phyloP scores from a whole-genome alignment of 2,329 filamentous ascomycete genomes.

The Aspergillus sp. region DNA sequence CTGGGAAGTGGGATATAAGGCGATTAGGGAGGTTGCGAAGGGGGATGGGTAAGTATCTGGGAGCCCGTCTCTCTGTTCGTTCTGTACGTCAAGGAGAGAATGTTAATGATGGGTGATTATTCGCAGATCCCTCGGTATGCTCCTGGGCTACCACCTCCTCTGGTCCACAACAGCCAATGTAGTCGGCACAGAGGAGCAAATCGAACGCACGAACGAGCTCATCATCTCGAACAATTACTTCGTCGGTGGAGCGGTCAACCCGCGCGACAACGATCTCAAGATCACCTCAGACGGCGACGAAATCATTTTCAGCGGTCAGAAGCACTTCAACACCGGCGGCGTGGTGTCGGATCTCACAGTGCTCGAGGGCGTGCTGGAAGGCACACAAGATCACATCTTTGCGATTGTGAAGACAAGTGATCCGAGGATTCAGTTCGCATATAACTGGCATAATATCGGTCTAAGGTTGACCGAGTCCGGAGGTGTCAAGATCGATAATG shows the following conservation, averaged over 20 bases:
- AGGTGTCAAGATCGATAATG: slow-evolving; percentile 59
- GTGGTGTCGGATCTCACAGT: slow-evolving; percentile 66
- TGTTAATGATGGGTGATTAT: too few species aligned
- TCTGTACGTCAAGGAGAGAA: too few species aligned
- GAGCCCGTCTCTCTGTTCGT: background rate
- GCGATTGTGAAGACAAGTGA: slow-evolving; percentile 60
- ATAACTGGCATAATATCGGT: slow-evolving; percentile 67
- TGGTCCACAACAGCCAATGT: slow-evolving; percentile 63
- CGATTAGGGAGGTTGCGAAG: slow-evolving; percentile 63
- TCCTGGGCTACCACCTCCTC: slow-evolving; percentile 64
- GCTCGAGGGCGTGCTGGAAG: slow-evolving; percentile 61
- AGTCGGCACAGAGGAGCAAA: slow-evolving; percentile 61
- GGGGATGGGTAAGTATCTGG: slow-evolving; percentile 54
- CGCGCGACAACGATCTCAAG: slow-evolving; percentile 60
- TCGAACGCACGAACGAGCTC: slow-evolving; percentile 55
- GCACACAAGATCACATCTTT: slow-evolving; percentile 62
- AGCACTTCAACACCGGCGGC: slow-evolving; percentile 68
- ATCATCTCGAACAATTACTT: slow-evolving; percentile 66
- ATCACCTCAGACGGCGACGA: slow-evolving; percentile 56
- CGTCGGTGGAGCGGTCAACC: slow-evolving; percentile 66
- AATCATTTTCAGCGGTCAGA: slow-evolving; percentile 61
- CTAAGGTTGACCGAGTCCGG: slow-evolving; percentile 65
- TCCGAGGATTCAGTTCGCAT: slow-evolving; percentile 52
- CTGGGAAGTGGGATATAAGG: slow-evolving; percentile 58
- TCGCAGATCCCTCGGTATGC: slow-evolving; percentile 59